Evolutionary conservation across 169 alveolate species (phyloP), one percentile per base, ranked within the genome.

Genomic region (Cytauxzoon felis): DNA sequence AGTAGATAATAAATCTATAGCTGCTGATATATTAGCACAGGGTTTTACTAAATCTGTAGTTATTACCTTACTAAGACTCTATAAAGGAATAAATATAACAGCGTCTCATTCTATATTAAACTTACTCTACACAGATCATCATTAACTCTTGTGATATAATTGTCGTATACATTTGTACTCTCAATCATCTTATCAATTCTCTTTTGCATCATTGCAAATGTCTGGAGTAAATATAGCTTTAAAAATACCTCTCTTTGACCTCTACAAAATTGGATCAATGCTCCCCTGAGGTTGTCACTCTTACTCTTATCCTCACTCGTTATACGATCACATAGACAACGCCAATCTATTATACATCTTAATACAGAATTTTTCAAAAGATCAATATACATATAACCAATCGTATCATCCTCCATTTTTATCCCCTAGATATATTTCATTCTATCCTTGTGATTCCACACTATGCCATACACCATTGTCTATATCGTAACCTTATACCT

Each of bases 201-300:
- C 13, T 33, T 36, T 73, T 64, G 71, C 19, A 48, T 40, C 1
- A 33, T 62, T 16, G 50, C 34, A 32, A 75, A 58, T 16, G 45
- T 51, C 42, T 50, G 38, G 26, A 75, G 53, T 9, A 64, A 47
- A 36, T 58, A 43, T 16, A 75, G 64, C 61, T 75, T 75, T 32
- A 75, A 48, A 56, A 75, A 75, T 11, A 75, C 33, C 47, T 75
- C 85, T 47, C 85, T 58, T 59, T 75, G 85, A 8, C 57, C 72
- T 3, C 85, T 6, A 32, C 63, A 26, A 34, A 62, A 75, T 80
- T 75, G 85, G 5, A 64, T 64, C 24, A 75, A 19, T n/a, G 63
- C 80, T 0, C 30, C 45, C 18, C 85, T 27, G 23, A 58, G 49
- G 21, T 52, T 62, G 54, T 24, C 51, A 51, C 53, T 47, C 7